Percentiles rank a stretch among this genome's conserved stretches.
Evolutionary conservation across 2,329 filamentous ascomycete species (phyloP).

Genomic region (Cordyceps cicadae): DNA sequence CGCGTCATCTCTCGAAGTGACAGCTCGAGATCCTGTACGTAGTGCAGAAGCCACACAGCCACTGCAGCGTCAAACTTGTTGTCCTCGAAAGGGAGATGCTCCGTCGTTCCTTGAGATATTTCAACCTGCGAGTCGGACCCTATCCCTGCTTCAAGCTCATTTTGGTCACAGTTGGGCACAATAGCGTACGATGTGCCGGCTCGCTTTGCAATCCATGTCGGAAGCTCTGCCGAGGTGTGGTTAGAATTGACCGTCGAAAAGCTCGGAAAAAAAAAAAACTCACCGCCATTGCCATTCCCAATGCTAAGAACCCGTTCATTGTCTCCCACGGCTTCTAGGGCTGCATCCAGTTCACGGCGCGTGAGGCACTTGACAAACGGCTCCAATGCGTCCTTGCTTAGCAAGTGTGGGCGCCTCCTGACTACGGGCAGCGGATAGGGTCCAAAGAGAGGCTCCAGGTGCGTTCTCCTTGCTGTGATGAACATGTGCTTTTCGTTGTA

Average conservation of each 20-base stretch:
- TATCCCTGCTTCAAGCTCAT: neutral
- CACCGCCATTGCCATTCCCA: neutral
- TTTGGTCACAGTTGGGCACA: slow-evolving; percentile 1
- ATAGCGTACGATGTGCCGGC: neutral
- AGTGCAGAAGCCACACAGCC: slow-evolving; percentile 8
- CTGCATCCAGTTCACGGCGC: neutral
- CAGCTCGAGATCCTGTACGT: slow-evolving; percentile 9
- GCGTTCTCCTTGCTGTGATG: neutral
- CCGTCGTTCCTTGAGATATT: neutral
- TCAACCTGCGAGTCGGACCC: neutral
- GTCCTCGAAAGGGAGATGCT: neutral
- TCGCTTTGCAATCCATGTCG: neutral
- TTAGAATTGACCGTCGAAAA: too few species aligned
- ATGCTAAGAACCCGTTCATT: neutral
- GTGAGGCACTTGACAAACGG: neutral
- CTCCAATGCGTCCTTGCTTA: neutral
- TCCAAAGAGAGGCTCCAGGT: neutral
- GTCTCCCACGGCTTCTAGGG: neutral
- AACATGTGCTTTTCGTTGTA: neutral
- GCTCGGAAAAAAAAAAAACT: neutral
- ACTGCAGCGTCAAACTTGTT: slow-evolving; percentile 7
- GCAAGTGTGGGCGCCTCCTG: neutral
- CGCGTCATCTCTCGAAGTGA: slow-evolving; percentile 6
- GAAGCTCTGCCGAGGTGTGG: neutral
- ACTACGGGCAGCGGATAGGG: neutral